Percentiles rank a stretch among this genome's conserved stretches.
These are phyloP conservation scores for Trypanosoma cruzi DNA, from an alignment of 208 protist genomes.

Conservation along the genomic window DNA sequence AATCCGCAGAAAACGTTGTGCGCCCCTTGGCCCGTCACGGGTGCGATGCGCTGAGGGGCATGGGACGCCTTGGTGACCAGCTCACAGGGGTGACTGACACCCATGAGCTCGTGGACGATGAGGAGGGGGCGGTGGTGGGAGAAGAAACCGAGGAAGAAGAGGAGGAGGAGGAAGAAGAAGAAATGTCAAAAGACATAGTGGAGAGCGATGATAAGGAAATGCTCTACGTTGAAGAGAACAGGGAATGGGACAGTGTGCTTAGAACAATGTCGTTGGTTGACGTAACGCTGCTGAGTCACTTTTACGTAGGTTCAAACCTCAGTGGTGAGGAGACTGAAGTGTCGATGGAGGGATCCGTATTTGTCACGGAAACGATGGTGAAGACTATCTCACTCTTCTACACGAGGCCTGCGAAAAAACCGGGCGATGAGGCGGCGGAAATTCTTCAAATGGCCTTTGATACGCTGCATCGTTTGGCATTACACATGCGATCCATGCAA, in stretches of 20 bases:
- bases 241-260: conserved; percentile 17
- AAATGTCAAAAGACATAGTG: neutral
- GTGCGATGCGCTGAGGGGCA: no score
- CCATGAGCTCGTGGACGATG: neutral
- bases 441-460: neutral
- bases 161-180: neutral
- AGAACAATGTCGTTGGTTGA: conserved; percentile 12
- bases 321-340: neutral
- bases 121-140: neutral
- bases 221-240: conserved; percentile 5
- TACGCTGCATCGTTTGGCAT: conserved; percentile 20
- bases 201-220: neutral
- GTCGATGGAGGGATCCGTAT: neutral
- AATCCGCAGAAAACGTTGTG: neutral
- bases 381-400: conserved; percentile 26
- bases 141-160: neutral
- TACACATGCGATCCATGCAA: conserved; percentile 20
- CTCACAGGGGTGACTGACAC: neutral
- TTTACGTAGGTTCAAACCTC: conserved; percentile 8
- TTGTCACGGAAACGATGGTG: conserved; percentile 18
- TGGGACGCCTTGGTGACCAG: conserved; percentile 17
- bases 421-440: neutral
- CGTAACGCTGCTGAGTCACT: conserved; percentile 9
- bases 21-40: conserved; percentile 18
- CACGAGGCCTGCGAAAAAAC: neutral